Conservation (phyloP, 2,329 filamentous ascomycete genomes). For the Cytospora piceicola region DNA sequence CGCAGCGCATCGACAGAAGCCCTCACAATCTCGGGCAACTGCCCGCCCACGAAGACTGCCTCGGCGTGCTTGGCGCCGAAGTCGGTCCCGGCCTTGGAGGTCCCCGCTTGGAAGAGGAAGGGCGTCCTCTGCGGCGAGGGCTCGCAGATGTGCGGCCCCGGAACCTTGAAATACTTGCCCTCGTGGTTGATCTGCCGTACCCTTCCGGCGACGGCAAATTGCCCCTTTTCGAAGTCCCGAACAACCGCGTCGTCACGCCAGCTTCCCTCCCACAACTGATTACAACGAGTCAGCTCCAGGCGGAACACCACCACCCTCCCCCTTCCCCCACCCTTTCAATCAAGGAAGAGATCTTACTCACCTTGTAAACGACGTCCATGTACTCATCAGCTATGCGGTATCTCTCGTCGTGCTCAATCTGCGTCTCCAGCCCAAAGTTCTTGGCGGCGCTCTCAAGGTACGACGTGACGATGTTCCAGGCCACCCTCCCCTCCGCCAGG, state of each 20-base stretch:
- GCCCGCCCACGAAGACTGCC: conserved; percentile 21
- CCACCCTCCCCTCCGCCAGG: too few species aligned
- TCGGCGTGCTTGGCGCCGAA: conserved; percentile 26
- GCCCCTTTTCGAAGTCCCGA: background rate
- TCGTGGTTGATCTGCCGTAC: conserved; percentile 4
- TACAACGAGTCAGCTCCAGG: background rate
- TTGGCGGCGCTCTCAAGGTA: too few species aligned
- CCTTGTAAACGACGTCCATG: too few species aligned
- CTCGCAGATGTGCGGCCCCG: conserved; percentile 19
- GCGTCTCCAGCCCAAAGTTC: too few species aligned
- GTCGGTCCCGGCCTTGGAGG: conserved; percentile 17
- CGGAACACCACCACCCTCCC: conserved; percentile 44
- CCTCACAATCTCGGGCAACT: conserved; percentile 13
- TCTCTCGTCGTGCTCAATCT: too few species aligned
- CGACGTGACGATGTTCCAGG: too few species aligned
- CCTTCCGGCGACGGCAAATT: background rate
- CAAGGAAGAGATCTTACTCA: too few species aligned
- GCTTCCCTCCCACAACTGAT: background rate
- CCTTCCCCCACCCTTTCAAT: too few species aligned
- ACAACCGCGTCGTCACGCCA: conserved; percentile 9
- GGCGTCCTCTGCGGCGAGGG: conserved; percentile 27
- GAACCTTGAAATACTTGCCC: conserved; percentile 24
- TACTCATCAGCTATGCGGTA: too few species aligned
- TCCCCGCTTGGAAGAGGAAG: conserved; percentile 24
- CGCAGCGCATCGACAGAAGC: conserved; percentile 14